Evolutionary conservation across 2,329 filamentous ascomycete genomes (phyloP).

Genomic region (Penicillium freii): DNA sequence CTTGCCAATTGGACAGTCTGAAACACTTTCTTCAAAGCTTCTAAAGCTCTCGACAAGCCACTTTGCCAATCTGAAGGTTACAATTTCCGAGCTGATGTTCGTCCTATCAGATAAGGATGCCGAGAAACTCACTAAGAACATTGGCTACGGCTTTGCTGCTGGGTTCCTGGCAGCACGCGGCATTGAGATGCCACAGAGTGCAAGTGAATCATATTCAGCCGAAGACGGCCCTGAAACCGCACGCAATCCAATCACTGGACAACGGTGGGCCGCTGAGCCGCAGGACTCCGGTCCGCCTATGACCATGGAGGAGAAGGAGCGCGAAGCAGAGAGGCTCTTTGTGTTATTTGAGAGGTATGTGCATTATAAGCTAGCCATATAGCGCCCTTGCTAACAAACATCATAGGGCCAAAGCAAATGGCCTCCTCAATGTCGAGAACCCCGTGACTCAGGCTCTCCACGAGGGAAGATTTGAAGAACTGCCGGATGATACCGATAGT

Average conservation of each 20-base stretch:
- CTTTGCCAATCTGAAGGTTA: slow-evolving; percentile 68
- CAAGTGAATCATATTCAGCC: slow-evolving; percentile 55
- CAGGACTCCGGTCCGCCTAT: slow-evolving; percentile 64
- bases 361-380: too few relatives aligned
- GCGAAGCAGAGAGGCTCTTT: slow-evolving; percentile 85
- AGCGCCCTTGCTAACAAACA: slow-evolving; percentile 14
- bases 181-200: slow-evolving; percentile 69
- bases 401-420: slow-evolving; percentile 65
- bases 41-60: slow-evolving; percentile 76
- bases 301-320: slow-evolving; percentile 87
- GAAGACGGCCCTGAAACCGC: slow-evolving; percentile 25
- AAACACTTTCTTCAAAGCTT: slow-evolving; percentile 71
- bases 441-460: slow-evolving; percentile 69
- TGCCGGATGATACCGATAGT: slow-evolving; percentile 55
- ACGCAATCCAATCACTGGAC: slow-evolving; percentile 84
- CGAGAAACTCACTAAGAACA: slow-evolving; percentile 77
- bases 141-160: slow-evolving; percentile 91
- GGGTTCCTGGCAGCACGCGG: slow-evolving; percentile 86
- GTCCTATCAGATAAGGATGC: slow-evolving; percentile 81
- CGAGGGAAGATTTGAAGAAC: slow-evolving; percentile 68
- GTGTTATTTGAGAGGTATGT: slow-evolving; percentile 80
- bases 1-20: slow-evolving; percentile 71
- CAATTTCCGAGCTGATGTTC: slow-evolving; percentile 77
- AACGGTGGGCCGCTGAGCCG: slow-evolving; percentile 69
- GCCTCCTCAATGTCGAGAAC: slow-evolving; percentile 74